Evolutionary conservation across 495 filamentous ascomycete species (phyloP), one percentile per base, ranked within the genome.

Genomic region (Bombardia bombarda): DNA sequence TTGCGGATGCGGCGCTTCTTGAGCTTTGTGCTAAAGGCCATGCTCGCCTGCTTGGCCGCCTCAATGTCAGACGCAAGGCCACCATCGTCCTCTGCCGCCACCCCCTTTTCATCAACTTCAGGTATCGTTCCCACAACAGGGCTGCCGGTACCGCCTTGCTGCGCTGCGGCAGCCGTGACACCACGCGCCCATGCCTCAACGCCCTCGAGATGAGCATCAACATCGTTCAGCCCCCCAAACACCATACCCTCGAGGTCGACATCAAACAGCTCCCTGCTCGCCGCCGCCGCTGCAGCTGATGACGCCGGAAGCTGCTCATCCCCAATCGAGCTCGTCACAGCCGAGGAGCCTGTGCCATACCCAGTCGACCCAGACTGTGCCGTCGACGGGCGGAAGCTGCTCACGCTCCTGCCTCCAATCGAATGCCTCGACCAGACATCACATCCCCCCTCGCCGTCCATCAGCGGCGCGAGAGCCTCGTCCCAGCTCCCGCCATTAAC

Each of bases 401-500:
- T 40, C 32, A 53, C 49, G 13, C 41, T 52, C n/a, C n/a, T n/a
- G n/a, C 44, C 50, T 3, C 26, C 42, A 6, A 60, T 36, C 5
- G 65, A 70, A 26, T 63, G 52, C 10, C 67, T 51, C 10, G 60
- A 68, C 69, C 69, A 73, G n/a, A 48, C 49, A 20, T 62, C 61
- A 20, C 55, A 50, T 3, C 35, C 40, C 38, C 55, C 55, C n/a
- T 60, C 40, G 35, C 55, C 56, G 14, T 62, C 58, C 36, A 74
- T 78, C 45, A 89, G 58, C 3, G 83, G 82, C 23, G 73, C 76
- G 3, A 88, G 69, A 2, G 84, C 86, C 35, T 85, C 80, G 42
- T 89, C 82, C 85, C 84, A 89, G 38, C 66, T 79, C 17, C 80
- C 85, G 22, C 58, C 63, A 39, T 63, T 67, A 14, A 80, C 70